Evolutionary conservation across 2,329 filamentous ascomycete genomes (phyloP).

Genomic region (Cordyceps sp.): DNA sequence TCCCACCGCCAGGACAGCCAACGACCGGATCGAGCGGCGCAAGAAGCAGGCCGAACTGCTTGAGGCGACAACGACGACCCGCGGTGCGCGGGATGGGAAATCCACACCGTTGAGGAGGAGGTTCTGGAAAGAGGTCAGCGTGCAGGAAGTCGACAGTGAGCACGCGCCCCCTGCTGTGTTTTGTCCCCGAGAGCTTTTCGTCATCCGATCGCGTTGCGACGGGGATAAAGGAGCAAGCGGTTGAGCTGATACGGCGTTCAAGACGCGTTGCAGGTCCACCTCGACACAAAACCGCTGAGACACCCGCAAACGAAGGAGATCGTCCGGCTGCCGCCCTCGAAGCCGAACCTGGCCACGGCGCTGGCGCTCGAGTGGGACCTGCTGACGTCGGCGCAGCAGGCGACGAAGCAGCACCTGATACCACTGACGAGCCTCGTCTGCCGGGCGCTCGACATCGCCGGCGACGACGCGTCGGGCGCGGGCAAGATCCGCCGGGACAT

Average conservation of each 20-base stretch:
- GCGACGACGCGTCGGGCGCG: conserved; percentile 36
- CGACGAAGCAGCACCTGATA: conserved; percentile 72
- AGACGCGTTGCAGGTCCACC: conserved; percentile 43
- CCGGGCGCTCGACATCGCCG: conserved; percentile 65
- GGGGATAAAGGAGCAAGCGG: too few species aligned
- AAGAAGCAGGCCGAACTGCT: conserved; percentile 38
- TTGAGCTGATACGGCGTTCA: not conserved
- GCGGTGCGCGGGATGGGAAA: conserved; percentile 17
- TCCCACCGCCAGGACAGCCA: conserved; percentile 22
- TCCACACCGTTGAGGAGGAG: conserved; percentile 43
- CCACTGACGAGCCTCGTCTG: conserved; percentile 76
- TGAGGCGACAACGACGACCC: conserved; percentile 31
- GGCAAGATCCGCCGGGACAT: conserved; percentile 48
- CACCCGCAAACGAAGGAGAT: conserved; percentile 56
- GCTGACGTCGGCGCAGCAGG: conserved; percentile 66
- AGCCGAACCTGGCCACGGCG: conserved; percentile 67
- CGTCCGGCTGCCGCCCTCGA: conserved; percentile 55
- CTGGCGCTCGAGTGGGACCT: conserved; percentile 91
- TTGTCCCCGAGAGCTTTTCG: too few species aligned
- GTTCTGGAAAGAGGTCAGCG: conserved; percentile 76
- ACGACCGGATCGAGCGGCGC: conserved; percentile 31
- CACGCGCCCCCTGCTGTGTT: not conserved
- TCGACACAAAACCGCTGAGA: conserved; percentile 67
- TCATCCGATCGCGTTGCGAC: too few species aligned
- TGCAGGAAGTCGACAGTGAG: conserved; percentile 50